Conservation (phyloP, 768 basidiomycete species). For the Epithele typhae region DNA sequence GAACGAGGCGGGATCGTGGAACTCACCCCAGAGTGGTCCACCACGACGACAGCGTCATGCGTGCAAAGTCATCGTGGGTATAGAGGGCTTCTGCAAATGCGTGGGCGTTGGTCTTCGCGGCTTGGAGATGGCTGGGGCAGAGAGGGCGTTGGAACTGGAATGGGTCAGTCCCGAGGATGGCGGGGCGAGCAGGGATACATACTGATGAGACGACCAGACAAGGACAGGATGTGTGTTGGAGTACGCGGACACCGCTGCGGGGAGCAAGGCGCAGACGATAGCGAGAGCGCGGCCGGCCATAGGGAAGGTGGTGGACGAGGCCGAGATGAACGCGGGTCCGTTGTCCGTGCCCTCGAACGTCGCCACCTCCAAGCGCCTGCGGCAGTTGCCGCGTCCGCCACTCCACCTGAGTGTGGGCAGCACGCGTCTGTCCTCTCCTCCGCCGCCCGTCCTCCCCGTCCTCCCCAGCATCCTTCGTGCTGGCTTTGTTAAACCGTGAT, state of each 20-base stretch:
- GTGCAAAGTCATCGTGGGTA: slow-evolving; percentile 46
- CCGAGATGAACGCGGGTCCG: not conserved
- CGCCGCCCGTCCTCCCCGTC: not conserved
- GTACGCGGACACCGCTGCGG: slow-evolving; percentile 50
- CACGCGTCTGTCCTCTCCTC: too few relatives aligned
- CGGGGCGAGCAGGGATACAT: not conserved
- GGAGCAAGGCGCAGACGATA: slow-evolving; percentile 40
- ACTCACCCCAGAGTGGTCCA: slow-evolving; percentile 73
- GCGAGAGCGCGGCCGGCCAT: slow-evolving; percentile 16
- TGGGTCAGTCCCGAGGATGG: not conserved
- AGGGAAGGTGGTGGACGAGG: slow-evolving; percentile 1
- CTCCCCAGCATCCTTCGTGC: not conserved
- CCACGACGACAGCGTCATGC: slow-evolving; percentile 61
- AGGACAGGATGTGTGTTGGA: slow-evolving; percentile 61
- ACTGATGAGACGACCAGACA: slow-evolving; percentile 71
- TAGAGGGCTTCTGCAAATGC: slow-evolving; percentile 22
- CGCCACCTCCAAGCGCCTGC: not conserved
- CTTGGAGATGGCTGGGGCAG: slow-evolving; percentile 12
- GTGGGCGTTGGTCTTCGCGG: slow-evolving; percentile 26
- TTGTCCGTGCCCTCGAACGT: too few relatives aligned
- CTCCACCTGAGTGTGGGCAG: too few relatives aligned
- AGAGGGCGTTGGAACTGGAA: slow-evolving; percentile 45
- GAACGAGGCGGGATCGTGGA: not conserved
- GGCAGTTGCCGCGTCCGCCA: slow-evolving; percentile 6
- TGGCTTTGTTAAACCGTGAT: slow-evolving; percentile 5